Conservation (phyloP, 2,329 filamentous ascomycete genomes). For the Fusarium miscanthi region DNA sequence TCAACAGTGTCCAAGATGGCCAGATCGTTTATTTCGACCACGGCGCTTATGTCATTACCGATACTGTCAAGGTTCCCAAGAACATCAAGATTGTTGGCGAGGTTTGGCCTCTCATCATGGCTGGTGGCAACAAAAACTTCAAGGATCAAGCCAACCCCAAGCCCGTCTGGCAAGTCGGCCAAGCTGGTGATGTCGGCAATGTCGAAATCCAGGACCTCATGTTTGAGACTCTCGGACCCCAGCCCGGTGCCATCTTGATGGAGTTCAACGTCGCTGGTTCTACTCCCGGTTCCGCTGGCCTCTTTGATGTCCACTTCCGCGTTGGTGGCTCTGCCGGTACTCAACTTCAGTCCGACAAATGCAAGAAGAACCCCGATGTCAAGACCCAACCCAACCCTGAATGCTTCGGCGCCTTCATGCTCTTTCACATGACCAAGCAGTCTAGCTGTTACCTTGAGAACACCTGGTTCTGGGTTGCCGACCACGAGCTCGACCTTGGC, state of each 20-base stretch:
- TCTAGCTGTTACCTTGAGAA: constrained; percentile 86
- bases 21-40: constrained; percentile 81
- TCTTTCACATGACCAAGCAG: constrained; percentile 71
- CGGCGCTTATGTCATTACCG: constrained; percentile 76
- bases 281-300: constrained; percentile 75
- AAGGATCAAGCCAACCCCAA: constrained; percentile 78
- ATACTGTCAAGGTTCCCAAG: constrained; percentile 78
- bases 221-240: constrained; percentile 83
- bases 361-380: constrained; percentile 77
- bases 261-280: constrained; percentile 86
- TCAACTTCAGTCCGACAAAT: constrained; percentile 81
- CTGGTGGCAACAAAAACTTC: constrained; percentile 77
- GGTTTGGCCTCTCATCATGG: constrained; percentile 91
- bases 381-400: constrained; percentile 70
- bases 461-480: constrained; percentile 89
- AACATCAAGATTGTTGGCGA: constrained; percentile 90
- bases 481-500: constrained; percentile 84
- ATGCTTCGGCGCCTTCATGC: constrained; percentile 80
- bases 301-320: constrained; percentile 98
- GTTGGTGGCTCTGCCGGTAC: constrained; percentile 90
- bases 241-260: constrained; percentile 89
- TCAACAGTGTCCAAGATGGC: constrained; percentile 73
- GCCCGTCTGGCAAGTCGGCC: constrained; percentile 87
- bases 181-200: constrained; percentile 78
- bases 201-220: constrained; percentile 92